Evolutionary conservation across 2,329 filamentous ascomycete species (phyloP).

Genomic region (Clarireedia hainanense): DNA sequence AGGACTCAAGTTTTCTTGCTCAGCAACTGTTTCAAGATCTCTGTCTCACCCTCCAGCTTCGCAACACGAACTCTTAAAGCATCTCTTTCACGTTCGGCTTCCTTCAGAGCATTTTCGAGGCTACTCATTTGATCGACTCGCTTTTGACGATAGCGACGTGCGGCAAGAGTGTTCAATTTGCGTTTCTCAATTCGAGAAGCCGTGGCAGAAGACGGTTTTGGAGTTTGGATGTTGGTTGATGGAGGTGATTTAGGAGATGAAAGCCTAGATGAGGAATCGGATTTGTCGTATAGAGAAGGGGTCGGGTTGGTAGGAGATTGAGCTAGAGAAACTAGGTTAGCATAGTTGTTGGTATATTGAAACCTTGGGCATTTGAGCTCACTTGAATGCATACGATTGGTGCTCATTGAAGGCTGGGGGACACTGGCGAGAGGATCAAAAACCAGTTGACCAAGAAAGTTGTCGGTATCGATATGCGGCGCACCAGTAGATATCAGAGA

Average conservation of each 20-base stretch:
- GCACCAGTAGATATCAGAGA: constrained; percentile 4
- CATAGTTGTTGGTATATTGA: background rate
- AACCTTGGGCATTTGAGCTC: background rate
- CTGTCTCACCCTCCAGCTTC: constrained; percentile 56
- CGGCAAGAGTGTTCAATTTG: constrained; percentile 62
- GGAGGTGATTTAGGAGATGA: constrained; percentile 1
- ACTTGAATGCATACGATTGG: background rate
- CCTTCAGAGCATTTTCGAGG: constrained; percentile 51
- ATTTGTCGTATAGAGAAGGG: background rate
- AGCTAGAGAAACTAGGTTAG: background rate
- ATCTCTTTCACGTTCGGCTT: constrained; percentile 54
- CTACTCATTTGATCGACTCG: constrained; percentile 57
- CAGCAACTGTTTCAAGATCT: constrained; percentile 47
- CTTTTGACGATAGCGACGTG: constrained; percentile 63
- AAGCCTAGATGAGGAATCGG: background rate
- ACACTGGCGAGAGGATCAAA: constrained; percentile 3
- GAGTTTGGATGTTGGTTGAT: background rate
- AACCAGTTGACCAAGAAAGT: constrained; percentile 1
- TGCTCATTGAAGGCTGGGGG: constrained; percentile 6
- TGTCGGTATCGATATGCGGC: constrained; percentile 3
- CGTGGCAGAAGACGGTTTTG: constrained; percentile 3
- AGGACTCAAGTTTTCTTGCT: constrained; percentile 6
- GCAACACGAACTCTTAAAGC: constrained; percentile 55
- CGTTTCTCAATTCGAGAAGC: constrained; percentile 40
- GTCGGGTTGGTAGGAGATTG: background rate